Evolutionary conservation across 768 basidiomycete genomes (phyloP), one percentile per base, ranked within the genome.

Genomic region (Macrocybe gigantea): DNA sequence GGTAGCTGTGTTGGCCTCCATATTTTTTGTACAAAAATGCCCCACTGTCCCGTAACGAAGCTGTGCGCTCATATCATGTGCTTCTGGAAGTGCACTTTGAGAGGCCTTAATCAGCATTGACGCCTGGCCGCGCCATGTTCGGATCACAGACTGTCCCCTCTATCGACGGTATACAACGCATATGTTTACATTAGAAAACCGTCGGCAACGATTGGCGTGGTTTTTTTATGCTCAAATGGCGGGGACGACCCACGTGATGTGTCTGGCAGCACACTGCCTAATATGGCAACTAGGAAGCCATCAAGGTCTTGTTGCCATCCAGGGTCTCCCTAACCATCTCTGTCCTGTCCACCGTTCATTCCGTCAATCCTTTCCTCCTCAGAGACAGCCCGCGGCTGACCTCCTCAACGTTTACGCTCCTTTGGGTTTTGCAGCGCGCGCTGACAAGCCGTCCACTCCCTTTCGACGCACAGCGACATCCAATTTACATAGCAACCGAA

Each of bases 371-470:
- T 11, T 33, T 5, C 32, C 22, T 22, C 1, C 22, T 22, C 4
- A 22, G 22, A 22, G 22, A 22, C 22, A 22, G 22, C 22, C 22
- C 22, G 22, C 22, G 22, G 22, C 22, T 22, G 22, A 4, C 1
- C 22, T 22, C 22, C 4, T 22, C 22, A 22, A 22, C 22, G 22
- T 22, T 22, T 22, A 22, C 50, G 45, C 53, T 49, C 47, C 53
- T 47, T 48, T 22, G 22, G 22, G 22, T 44, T 44, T 22, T 33
- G 42, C 42, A 44, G 42, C 42, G 32, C 32, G 42, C 32, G 32
- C 42, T 44, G 42, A 31, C 6, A 51, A 53, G 56, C 64, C 58
- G 56, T 65, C 57, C 59, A 51, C 55, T 60, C 58, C 33, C 56
- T 60, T 47, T 38, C 38, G 46, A 43, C 48, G n/a, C 29, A 13